These are phyloP conservation scores for Tetrahymena elliotti DNA, from an alignment of 73 alveolate genomes.

Conservation along the genomic window DNA sequence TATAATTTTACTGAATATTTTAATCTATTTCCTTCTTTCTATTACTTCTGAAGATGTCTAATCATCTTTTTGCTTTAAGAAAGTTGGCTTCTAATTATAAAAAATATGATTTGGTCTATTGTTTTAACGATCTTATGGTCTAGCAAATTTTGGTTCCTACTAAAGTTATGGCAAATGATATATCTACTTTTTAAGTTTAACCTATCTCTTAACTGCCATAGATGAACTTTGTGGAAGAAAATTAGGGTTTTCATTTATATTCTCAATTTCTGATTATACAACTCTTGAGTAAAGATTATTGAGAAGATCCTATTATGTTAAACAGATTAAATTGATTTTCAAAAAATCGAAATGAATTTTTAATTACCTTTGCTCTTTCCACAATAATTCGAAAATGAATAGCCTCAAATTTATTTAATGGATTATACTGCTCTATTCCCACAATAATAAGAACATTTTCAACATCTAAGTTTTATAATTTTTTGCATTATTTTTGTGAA, in stretches of 20 bases:
- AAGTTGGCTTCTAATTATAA: constrained; percentile 13
- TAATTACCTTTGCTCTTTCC: constrained; percentile 21
- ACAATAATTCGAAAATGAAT: constrained; percentile 35
- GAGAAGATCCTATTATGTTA: not conserved
- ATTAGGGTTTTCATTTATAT: not conserved
- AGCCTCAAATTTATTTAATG: constrained; percentile 35
- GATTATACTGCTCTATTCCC: constrained; percentile 27
- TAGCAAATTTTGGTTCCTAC: constrained; percentile 13
- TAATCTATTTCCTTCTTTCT: constrained; percentile 14
- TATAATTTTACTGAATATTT: not conserved
- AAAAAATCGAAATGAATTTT: not conserved
- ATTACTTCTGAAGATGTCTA: not conserved
- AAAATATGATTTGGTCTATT: constrained; percentile 37
- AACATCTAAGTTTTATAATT: constrained; percentile 7
- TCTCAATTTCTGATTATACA: constrained; percentile 21
- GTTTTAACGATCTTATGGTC: constrained; percentile 5
- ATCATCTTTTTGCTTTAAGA: not conserved
- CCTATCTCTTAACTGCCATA: not conserved
- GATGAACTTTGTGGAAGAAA: not conserved
- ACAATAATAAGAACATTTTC: constrained; percentile 35
- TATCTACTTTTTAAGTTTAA: not conserved
- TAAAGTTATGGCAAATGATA: constrained; percentile 4
- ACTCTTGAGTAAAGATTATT: constrained; percentile 30
- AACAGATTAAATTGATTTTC: not conserved
- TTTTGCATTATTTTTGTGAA: not conserved